Percentiles rank a stretch among this genome's conserved stretches.
phyloP scores from a whole-genome alignment of 768 basidiomycete genomes.

The Suillus tomentosus region DNA sequence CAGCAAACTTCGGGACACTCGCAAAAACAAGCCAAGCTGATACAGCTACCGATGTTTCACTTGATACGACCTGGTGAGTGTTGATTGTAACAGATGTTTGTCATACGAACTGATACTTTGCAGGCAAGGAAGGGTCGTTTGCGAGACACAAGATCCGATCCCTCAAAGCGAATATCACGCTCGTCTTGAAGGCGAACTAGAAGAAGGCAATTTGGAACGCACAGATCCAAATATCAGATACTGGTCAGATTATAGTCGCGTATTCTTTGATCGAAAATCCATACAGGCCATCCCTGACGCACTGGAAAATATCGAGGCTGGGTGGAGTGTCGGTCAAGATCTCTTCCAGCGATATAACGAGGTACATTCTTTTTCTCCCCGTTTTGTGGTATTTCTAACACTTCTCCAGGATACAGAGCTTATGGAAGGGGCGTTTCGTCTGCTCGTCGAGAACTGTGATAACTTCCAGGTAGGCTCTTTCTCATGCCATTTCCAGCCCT shows the following conservation, averaged over 20 bases:
- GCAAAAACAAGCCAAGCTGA: conserved; percentile 28
- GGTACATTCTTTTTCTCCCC: conserved; percentile 38
- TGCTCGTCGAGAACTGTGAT: conserved; percentile 75
- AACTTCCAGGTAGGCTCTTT: conserved; percentile 57
- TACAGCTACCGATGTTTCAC: conserved; percentile 36
- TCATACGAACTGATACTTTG: not conserved
- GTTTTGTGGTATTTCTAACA: conserved; percentile 5
- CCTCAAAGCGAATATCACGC: conserved; percentile 57
- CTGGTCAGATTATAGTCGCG: conserved; percentile 55
- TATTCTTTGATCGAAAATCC: conserved; percentile 63
- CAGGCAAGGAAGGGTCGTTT: conserved; percentile 53
- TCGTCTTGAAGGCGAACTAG: conserved; percentile 34
- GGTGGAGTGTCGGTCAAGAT: conserved; percentile 59
- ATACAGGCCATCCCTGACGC: conserved; percentile 64
- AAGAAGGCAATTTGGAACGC: conserved; percentile 16
- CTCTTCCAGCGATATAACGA: conserved; percentile 55
- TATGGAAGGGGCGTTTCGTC: conserved; percentile 69
- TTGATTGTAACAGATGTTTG: not conserved
- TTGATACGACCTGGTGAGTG: conserved; percentile 24
- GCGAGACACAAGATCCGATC: conserved; percentile 56
- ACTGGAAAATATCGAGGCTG: conserved; percentile 49
- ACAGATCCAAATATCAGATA: conserved; percentile 38
- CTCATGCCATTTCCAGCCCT: not conserved
- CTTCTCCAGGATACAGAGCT: conserved; percentile 54
- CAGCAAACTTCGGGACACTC: conserved; percentile 71